Evolutionary conservation across 441 rosid species (phyloP).

Genomic region (Breynia disticha): DNA sequence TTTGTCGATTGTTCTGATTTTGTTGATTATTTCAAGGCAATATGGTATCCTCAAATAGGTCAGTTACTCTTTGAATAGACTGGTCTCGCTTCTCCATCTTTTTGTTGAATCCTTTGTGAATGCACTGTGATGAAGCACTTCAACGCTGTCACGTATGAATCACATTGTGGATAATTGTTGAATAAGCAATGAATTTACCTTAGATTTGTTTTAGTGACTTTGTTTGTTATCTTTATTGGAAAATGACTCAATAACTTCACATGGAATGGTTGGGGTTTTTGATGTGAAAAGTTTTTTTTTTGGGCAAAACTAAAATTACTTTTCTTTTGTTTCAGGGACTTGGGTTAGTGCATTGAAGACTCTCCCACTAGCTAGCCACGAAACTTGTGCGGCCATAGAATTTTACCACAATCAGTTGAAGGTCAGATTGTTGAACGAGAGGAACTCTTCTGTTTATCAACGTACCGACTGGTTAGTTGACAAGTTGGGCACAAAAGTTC

Average conservation of each 20-base stretch:
- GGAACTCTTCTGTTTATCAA: slow-evolving; percentile 46
- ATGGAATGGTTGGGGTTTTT: neutral
- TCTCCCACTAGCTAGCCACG: slow-evolving; percentile 77
- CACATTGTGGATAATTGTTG: no score
- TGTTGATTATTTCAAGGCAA: slow-evolving; percentile 74
- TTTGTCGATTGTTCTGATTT: slow-evolving; percentile 47
- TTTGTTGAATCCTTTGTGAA: neutral
- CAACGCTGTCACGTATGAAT: no score
- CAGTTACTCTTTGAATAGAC: slow-evolving; percentile 10
- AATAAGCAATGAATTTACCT: no score
- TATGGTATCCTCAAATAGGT: slow-evolving; percentile 80
- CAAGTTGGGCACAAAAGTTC: slow-evolving; percentile 80
- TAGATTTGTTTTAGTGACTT: no score
- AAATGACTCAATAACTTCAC: neutral
- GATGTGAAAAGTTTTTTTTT: neutral
- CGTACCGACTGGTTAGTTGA: slow-evolving; percentile 90
- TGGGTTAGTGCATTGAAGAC: slow-evolving; percentile 50
- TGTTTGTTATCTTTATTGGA: no score
- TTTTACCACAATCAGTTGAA: slow-evolving; percentile 78
- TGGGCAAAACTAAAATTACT: neutral
- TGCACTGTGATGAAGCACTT: no score
- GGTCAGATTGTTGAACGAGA: slow-evolving; percentile 64
- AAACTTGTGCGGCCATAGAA: slow-evolving; percentile 83
- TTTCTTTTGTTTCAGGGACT: slow-evolving; percentile 31
- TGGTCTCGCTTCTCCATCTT: slow-evolving; percentile 1